A percentile compares a stretch with the other conserved stretches of the same genome.
These are phyloP conservation scores for Mycena chlorophos DNA, from an alignment of 768 basidiomycete genomes.

Conservation along the genomic window DNA sequence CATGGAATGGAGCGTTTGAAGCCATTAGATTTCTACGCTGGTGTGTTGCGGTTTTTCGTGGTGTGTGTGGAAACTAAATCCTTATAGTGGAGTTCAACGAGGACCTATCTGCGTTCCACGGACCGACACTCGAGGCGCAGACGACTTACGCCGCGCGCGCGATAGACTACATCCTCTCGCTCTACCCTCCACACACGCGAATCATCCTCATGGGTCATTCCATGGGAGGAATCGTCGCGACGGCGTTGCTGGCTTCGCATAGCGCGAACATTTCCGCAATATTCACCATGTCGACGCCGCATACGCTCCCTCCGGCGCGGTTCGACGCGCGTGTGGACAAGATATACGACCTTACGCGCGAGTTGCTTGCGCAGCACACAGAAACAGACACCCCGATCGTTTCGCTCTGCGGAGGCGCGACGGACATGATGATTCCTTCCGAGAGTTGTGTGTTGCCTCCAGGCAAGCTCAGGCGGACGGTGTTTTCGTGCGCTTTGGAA, in stretches of 20 bases:
- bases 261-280: slow-evolving; percentile 62
- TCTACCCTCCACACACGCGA: slow-evolving; percentile 62
- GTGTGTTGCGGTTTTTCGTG: slow-evolving; percentile 43
- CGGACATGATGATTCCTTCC: slow-evolving; percentile 89
- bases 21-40: slow-evolving; percentile 85
- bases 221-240: slow-evolving; percentile 95
- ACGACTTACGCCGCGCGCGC: slow-evolving; percentile 70
- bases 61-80: background rate
- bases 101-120: slow-evolving; percentile 94
- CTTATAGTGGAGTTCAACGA: slow-evolving; percentile 87
- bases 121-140: slow-evolving; percentile 82
- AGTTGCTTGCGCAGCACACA: slow-evolving; percentile 41
- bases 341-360: slow-evolving; percentile 58
- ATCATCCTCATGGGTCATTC: slow-evolving; percentile 90
- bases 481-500: slow-evolving; percentile 86
- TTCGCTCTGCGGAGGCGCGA: slow-evolving; percentile 88
- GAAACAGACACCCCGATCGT: slow-evolving; percentile 69
- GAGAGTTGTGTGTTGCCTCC: slow-evolving; percentile 75
- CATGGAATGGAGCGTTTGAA: slow-evolving; percentile 51
- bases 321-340: slow-evolving; percentile 78
- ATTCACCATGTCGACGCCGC: slow-evolving; percentile 96
- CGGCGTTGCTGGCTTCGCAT: slow-evolving; percentile 66
- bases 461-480: slow-evolving; percentile 51
- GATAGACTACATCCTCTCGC: slow-evolving; percentile 75
- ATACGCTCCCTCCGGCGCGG: slow-evolving; percentile 82